Evolutionary conservation across 2,329 filamentous ascomycete species (phyloP), one percentile per base, ranked within the genome.

Genomic region (Aspergillus felis): DNA sequence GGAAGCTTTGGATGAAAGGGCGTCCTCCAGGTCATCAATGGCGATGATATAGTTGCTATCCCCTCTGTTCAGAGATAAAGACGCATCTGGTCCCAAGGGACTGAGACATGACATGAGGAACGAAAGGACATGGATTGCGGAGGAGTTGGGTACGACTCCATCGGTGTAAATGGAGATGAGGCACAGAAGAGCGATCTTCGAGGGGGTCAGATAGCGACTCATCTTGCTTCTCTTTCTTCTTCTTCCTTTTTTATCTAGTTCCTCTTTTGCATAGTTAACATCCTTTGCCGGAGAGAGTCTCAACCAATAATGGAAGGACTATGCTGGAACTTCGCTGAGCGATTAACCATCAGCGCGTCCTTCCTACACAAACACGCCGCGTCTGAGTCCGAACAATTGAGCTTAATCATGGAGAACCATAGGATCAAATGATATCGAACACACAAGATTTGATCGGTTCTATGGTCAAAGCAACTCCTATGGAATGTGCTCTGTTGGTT

Each of bases 171-270:
- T 81, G 66, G 91, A 85, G 53, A 94, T 83, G 54, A 99, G 83
- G 55, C 86, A 85, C 55, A 97, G 82, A 25, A 97, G 82, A 68
- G 89, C 88, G 64, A 97, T 84, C 71, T 94, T 96, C 64, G 91
- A 87, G 12, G 93, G 90, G n/a, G 90, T 96, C 49, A 97, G 82
- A 73, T 89, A 96, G 57, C 89, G 88, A 66, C 88, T 84, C 88
- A 93, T 95, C 53, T 58, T 69, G 58, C 7, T 28, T 32, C 22
- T 29, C 25, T 51, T 25, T n/a, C 27, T 28, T 46, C 24, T 51
- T 24, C 27, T 20, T 24, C n/a, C 46, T 51, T 10, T 46, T 12
- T 25, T 25, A 29, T 51, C 27, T 41, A 46, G 22, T 9, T 35
- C 29, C 6, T 32, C 14, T 7, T 24, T 24, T 38, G 14, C 22